phyloP scores from a whole-genome alignment of 225 moss, liverwort and hornwort species.

The Physcomitrium patens region DNA sequence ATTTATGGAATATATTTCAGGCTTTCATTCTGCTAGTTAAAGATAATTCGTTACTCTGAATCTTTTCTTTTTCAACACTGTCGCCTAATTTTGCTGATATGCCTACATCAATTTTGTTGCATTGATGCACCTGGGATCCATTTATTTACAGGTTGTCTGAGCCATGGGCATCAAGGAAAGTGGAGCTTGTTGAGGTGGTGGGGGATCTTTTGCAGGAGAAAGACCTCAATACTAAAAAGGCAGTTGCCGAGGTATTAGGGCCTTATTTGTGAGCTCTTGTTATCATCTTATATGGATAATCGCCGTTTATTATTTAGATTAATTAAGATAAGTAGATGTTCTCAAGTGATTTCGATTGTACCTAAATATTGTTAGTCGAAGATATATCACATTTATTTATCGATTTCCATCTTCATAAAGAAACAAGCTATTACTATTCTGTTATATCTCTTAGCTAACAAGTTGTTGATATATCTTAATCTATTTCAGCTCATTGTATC shows the following conservation, averaged over 20 bases:
- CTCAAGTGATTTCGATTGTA: not conserved
- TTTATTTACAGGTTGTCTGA: constrained; percentile 69
- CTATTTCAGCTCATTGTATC: constrained; percentile 77
- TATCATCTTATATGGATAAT: constrained; percentile 13
- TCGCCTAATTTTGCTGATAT: constrained; percentile 12
- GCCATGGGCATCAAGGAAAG: constrained; percentile 67
- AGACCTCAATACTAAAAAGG: constrained; percentile 85
- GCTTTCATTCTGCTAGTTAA: too few relatives aligned
- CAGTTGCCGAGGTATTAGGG: constrained; percentile 77
- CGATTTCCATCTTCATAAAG: constrained; percentile 17
- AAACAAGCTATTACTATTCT: not conserved
- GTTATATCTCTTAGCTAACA: constrained; percentile 17
- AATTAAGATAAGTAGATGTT: constrained; percentile 3
- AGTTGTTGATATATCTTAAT: constrained; percentile 28
- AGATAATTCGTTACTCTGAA: not conserved
- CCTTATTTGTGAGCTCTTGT: constrained; percentile 19
- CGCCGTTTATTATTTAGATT: constrained; percentile 22
- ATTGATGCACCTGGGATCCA: constrained; percentile 22
- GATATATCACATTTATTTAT: not conserved
- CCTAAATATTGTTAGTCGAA: not conserved
- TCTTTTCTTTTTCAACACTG: not conserved
- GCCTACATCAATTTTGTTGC: not conserved
- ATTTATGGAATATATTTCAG: too few relatives aligned
- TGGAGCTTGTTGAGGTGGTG: constrained; percentile 79
- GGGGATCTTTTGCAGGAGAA: constrained; percentile 73